Evolutionary conservation across 176 grass and related monocot species (phyloP), one percentile per base, ranked within the genome.

Genomic region (Phoenix dactylifera): DNA sequence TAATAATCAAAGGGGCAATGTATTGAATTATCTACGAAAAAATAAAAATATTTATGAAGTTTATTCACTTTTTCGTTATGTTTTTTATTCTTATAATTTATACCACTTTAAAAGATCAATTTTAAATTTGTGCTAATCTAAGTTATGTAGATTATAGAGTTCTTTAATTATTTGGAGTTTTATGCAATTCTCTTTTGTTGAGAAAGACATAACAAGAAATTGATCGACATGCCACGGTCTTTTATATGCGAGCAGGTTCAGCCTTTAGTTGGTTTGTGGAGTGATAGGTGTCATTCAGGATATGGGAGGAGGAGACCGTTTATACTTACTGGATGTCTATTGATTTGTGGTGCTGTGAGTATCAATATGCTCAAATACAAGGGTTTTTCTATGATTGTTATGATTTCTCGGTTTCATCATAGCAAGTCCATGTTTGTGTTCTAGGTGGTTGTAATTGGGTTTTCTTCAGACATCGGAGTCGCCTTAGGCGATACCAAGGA

Each of bases 401-500:
- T 0, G 2, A 15, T 50, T 22, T 48, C 19, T 3, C 18, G 50
- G 5, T 51, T 72, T 62, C 15, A 14, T 7, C 64, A 6, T 44
- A 53, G 7, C 17, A 39, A 15, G 54, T 18, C 14, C 7, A 51
- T 66, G 15, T 62, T 51, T 50, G 64, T 16, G 64, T 39, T 60
- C 15, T 26, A 97, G 87, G 87, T 97, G 10, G 1, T 87, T 10
- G 0, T 91, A n/a, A 76, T 92, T 56, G 93, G 78, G 0, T 92
- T 88, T 70, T 98, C 87, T 17, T 87, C 87, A 17, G 93, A 97
- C 67, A 91, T 97, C 15, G 93, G 93, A 76, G 68, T 54, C 55
- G 75, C 70, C 51, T 65, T 97, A 17, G 93, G 87, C 1, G 87
- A 92, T 44, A 88, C 76, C 50, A 85, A 88, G 54, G 78, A 85